Evolutionary conservation across 768 basidiomycete genomes (phyloP).

Genomic region (Gymnopilus dilepis): DNA sequence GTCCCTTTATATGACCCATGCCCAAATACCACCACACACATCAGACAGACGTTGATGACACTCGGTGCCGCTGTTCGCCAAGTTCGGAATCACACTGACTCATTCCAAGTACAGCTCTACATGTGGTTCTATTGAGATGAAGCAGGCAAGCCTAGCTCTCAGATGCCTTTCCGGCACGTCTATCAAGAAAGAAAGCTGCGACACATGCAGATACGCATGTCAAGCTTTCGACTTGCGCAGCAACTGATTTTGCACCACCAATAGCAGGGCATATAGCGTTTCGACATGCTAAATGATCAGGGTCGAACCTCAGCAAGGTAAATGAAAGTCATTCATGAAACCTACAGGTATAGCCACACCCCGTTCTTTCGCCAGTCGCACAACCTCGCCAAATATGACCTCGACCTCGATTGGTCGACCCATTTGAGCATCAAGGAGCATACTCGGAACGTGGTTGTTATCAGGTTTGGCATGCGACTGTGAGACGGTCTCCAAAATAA

Average conservation of each 20-base stretch:
- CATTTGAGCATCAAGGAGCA: conserved; percentile 62
- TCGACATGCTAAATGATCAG: conserved; percentile 54
- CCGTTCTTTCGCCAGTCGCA: conserved; percentile 52
- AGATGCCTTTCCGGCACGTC: neutral
- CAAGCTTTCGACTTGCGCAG: conserved; percentile 39
- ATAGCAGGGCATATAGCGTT: conserved; percentile 60
- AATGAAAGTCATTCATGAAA: conserved; percentile 5
- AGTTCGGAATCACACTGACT: too few relatives aligned
- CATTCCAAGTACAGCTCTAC: neutral
- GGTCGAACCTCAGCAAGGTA: neutral
- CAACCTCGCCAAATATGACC: conserved; percentile 66
- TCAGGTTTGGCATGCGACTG: conserved; percentile 46
- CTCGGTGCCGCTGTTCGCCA: neutral
- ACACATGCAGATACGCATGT: neutral
- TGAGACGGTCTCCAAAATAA: conserved; percentile 44
- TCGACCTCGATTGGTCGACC: conserved; percentile 70
- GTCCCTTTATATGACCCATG: conserved; percentile 1
- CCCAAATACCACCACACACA: conserved; percentile 17
- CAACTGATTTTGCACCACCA: conserved; percentile 68
- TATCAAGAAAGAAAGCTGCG: neutral
- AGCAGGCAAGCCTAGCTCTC: neutral
- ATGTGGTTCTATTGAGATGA: neutral
- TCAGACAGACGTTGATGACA: neutral
- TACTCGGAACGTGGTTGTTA: conserved; percentile 58
- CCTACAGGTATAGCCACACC: conserved; percentile 57